A percentile compares a stretch with the other conserved stretches of the same genome.
These are phyloP conservation scores for Excoecaria agallocha DNA, from an alignment of 345 rosid species.

Conservation along the genomic window DNA sequence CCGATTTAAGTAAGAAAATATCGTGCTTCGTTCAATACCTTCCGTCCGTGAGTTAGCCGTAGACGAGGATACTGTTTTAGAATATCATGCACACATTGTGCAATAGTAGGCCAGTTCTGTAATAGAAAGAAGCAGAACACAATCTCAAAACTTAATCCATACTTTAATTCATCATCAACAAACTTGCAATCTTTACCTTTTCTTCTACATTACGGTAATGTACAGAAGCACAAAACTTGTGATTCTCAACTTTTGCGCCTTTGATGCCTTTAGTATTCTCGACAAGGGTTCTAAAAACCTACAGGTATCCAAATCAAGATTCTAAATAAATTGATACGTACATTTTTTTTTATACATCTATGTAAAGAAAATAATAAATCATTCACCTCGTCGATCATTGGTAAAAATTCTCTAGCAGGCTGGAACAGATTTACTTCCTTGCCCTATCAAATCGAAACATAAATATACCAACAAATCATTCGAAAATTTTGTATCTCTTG, in stretches of 20 bases:
- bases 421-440: constrained; percentile 79
- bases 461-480: not conserved
- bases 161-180: not conserved
- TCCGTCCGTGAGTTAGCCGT: constrained; percentile 69
- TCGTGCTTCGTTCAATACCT: constrained; percentile 27
- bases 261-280: constrained; percentile 62
- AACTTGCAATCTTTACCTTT: constrained; percentile 43
- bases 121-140: constrained; percentile 9
- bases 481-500: not conserved
- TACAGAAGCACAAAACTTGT: constrained; percentile 92
- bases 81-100: constrained; percentile 81
- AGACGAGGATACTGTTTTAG: constrained; percentile 76
- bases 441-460: constrained; percentile 44
- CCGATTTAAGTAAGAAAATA: too few relatives aligned
- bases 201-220: constrained; percentile 98
- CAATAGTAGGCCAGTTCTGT: constrained; percentile 79
- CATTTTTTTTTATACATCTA: not conserved
- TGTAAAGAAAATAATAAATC: not conserved
- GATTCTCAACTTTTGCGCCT: constrained; percentile 89
- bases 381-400: constrained; percentile 67
- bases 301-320: not conserved
- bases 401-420: constrained; percentile 86
- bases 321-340: too few relatives aligned
- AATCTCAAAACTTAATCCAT: not conserved
- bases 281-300: constrained; percentile 84